phyloP scores from a whole-genome alignment of 2,329 filamentous ascomycete species.

The Sporothrix humicola region DNA sequence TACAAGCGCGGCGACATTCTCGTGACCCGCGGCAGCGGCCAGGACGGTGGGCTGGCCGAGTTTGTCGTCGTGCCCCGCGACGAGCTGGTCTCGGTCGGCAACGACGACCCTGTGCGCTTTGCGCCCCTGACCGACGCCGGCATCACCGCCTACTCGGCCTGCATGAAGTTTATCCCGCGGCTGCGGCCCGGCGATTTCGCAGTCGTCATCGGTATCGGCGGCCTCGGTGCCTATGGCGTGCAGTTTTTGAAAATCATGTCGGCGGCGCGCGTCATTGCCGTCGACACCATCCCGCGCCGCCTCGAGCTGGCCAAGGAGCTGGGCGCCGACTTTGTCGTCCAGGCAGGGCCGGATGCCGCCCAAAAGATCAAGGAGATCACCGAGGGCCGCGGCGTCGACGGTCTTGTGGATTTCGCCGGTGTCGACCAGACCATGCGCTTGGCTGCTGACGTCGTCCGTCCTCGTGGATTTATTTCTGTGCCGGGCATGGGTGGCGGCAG shows the following conservation, averaged over 20 bases:
- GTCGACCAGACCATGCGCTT: constrained; percentile 16
- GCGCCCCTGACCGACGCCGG: constrained; percentile 30
- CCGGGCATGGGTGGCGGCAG: constrained; percentile 28
- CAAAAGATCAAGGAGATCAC: constrained; percentile 2
- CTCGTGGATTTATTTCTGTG: constrained; percentile 21
- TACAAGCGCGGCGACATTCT: constrained; percentile 21
- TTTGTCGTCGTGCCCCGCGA: constrained; percentile 26
- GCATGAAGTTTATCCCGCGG: constrained; percentile 28
- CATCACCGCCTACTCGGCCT: constrained; percentile 29
- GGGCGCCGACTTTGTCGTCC: constrained; percentile 20
- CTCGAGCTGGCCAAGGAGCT: neutral
- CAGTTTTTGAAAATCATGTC: constrained; percentile 29
- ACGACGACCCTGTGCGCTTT: constrained; percentile 20
- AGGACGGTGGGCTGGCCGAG: constrained; percentile 25
- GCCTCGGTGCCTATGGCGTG: constrained; percentile 26
- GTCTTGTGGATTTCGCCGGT: constrained; percentile 19
- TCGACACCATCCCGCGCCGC: constrained; percentile 16
- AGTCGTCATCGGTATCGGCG: constrained; percentile 19
- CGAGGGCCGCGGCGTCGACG: constrained; percentile 1
- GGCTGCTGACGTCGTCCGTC: constrained; percentile 25
- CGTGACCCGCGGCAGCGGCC: constrained; percentile 18
- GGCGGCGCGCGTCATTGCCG: constrained; percentile 28
- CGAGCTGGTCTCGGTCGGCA: constrained; percentile 22
- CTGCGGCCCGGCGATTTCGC: constrained; percentile 24
- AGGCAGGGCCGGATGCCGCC: neutral